Percentiles rank a stretch among this genome's conserved stretches.
Evolutionary conservation across 768 basidiomycete species (phyloP).

Genomic region (Phlebiopsis gigantea): DNA sequence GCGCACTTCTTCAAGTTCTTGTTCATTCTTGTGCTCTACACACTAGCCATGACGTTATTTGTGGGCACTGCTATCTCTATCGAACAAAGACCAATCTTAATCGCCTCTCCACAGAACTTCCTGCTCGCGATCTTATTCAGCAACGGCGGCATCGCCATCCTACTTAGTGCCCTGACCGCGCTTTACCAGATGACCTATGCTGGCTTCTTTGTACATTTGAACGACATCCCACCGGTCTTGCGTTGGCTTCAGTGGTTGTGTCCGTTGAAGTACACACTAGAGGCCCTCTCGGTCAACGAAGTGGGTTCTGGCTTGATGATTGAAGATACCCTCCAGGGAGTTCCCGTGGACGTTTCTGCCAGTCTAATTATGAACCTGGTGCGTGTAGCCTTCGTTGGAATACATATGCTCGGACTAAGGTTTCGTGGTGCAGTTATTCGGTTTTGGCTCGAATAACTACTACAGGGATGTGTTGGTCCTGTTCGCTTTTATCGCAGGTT

Average conservation of each 20-base stretch:
- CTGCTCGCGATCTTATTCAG: constrained; percentile 77
- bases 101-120: constrained; percentile 64
- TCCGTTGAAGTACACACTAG: constrained; percentile 77
- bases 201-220: constrained; percentile 89
- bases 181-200: constrained; percentile 85
- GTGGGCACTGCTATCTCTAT: no score
- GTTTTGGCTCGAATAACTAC: constrained; percentile 76
- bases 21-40: constrained; percentile 82
- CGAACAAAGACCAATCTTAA: background rate
- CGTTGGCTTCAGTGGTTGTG: constrained; percentile 93
- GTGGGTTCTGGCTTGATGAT: constrained; percentile 87
- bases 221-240: constrained; percentile 81
- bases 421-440: constrained; percentile 58
- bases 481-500: constrained; percentile 82
- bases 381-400: constrained; percentile 22
- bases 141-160: constrained; percentile 87
- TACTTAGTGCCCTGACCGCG: constrained; percentile 72
- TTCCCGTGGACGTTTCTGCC: constrained; percentile 78
- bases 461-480: constrained; percentile 86
- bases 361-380: constrained; percentile 82
- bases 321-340: constrained; percentile 69
- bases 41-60: constrained; percentile 80
- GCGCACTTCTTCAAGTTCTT: constrained; percentile 93
- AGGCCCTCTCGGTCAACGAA: constrained; percentile 89
- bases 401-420: background rate